phyloP scores from a whole-genome alignment of 2,329 filamentous ascomycete species.

The Ascochyta lentis region DNA sequence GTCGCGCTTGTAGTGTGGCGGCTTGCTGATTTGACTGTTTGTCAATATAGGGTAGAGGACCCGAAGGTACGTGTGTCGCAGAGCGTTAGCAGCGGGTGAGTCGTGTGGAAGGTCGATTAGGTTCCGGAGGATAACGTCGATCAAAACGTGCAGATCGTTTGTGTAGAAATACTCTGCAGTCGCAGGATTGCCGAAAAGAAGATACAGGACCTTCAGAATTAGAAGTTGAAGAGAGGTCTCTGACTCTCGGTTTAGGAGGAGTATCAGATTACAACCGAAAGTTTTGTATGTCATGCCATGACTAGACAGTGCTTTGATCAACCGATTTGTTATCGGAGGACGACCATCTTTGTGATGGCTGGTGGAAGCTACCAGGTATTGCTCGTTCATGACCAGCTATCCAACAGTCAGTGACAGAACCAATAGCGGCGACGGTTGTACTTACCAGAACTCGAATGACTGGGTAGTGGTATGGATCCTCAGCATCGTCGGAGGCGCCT shows the following conservation, averaged over 20 bases:
- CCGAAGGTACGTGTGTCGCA: constrained; percentile 93
- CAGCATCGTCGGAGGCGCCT: constrained; percentile 80
- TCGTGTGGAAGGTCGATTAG: constrained; percentile 94
- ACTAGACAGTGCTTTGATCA: constrained; percentile 87
- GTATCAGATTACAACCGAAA: constrained; percentile 96
- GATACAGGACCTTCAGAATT: constrained; percentile 94
- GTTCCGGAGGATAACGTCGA: constrained; percentile 96
- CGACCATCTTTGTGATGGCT: constrained; percentile 46
- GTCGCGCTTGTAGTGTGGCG: constrained; percentile 89
- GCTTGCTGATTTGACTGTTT: constrained; percentile 86
- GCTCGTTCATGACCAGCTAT: constrained; percentile 93
- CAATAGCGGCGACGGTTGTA: constrained; percentile 19
- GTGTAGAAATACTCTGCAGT: constrained; percentile 99
- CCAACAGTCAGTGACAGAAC: constrained; percentile 1
- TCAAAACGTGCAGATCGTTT: constrained; percentile 90
- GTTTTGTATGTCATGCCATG: constrained; percentile 85
- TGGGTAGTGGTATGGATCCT: constrained; percentile 95
- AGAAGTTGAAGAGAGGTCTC: constrained; percentile 93
- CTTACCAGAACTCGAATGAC: constrained; percentile 89
- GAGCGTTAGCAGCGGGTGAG: constrained; percentile 55
- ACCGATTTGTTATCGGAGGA: constrained; percentile 80
- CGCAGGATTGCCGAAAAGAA: constrained; percentile 88
- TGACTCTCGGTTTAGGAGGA: constrained; percentile 90
- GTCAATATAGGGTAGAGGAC: constrained; percentile 89
- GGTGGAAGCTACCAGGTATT: constrained; percentile 84